Conservation (phyloP, 805 yeast species). For the Metschnikowia proteae region DNA sequence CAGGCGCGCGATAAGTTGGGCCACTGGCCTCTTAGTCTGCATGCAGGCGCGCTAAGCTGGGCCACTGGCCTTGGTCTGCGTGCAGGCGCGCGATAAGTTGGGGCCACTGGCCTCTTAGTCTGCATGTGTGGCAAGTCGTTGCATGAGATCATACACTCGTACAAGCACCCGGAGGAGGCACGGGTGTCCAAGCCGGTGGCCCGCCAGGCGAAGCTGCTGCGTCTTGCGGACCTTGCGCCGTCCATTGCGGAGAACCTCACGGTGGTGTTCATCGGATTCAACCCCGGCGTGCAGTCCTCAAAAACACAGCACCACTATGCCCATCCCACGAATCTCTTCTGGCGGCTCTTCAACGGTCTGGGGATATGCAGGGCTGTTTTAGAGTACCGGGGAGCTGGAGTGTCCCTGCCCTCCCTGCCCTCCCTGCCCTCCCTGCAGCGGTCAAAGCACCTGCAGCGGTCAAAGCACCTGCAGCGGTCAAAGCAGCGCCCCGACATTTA, state of each 20-base stretch:
- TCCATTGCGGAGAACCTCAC: constrained; percentile 23
- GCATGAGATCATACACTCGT: constrained; percentile 10
- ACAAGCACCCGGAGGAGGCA: constrained; percentile 7
- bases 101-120: neutral
- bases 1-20: no score
- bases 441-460: no score
- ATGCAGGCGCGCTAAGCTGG: no score
- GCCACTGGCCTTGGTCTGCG: no score
- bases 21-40: no score
- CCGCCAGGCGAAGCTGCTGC: neutral
- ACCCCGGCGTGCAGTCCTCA: constrained; percentile 67
- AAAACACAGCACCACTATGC: constrained; percentile 66
- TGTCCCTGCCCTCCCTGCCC: no score
- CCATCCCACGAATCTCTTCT: constrained; percentile 62
- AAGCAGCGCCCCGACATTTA: constrained; percentile 1
- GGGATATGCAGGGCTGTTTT: constrained; percentile 32
- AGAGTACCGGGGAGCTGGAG: neutral
- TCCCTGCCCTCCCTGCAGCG: no score
- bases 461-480: no score
- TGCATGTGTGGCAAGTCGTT: neutral
- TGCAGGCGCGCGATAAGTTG: neutral
- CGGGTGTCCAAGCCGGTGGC: neutral
- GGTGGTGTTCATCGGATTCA: constrained; percentile 64
- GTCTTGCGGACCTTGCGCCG: constrained; percentile 31
- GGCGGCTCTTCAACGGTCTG: constrained; percentile 59